Evolutionary conservation across 768 basidiomycete genomes (phyloP).

Genomic region (Russula abietina): DNA sequence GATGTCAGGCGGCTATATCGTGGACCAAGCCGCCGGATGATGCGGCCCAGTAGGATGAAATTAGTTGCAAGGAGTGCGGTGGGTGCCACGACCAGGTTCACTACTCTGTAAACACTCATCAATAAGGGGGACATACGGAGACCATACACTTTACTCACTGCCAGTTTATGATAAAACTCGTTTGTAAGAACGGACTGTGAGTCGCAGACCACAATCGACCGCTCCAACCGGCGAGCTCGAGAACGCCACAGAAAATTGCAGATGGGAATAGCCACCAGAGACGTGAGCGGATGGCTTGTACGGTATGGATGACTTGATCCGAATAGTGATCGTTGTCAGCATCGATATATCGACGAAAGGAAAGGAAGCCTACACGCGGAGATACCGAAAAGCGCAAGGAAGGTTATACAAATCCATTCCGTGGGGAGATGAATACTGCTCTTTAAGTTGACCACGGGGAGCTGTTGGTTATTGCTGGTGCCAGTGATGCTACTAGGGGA

Average conservation of each 20-base stretch:
- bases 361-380: too few relatives aligned
- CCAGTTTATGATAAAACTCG: constrained; percentile 19
- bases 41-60: constrained; percentile 21
- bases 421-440: constrained; percentile 37
- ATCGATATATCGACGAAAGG: too few relatives aligned
- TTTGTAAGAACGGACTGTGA: neutral
- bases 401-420: constrained; percentile 29
- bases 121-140: neutral
- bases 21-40: constrained; percentile 17
- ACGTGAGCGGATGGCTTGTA: constrained; percentile 31
- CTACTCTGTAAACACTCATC: neutral
- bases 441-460: too few relatives aligned
- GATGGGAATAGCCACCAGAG: constrained; percentile 25
- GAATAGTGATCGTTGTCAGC: too few relatives aligned
- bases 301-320: constrained; percentile 6
- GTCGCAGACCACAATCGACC: constrained; percentile 22
- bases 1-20: constrained; percentile 23
- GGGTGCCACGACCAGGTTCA: constrained; percentile 17
- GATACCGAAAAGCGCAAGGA: too few relatives aligned
- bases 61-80: constrained; percentile 23
- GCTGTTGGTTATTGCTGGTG: constrained; percentile 2
- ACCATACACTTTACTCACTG: constrained; percentile 12
- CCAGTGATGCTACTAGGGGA: too few relatives aligned
- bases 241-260: constrained; percentile 14
- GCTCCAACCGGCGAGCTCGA: constrained; percentile 21